Base-by-base conservation (phyloP, 2,329 filamentous ascomycete genomes). In the Penicillium freii region DNA sequence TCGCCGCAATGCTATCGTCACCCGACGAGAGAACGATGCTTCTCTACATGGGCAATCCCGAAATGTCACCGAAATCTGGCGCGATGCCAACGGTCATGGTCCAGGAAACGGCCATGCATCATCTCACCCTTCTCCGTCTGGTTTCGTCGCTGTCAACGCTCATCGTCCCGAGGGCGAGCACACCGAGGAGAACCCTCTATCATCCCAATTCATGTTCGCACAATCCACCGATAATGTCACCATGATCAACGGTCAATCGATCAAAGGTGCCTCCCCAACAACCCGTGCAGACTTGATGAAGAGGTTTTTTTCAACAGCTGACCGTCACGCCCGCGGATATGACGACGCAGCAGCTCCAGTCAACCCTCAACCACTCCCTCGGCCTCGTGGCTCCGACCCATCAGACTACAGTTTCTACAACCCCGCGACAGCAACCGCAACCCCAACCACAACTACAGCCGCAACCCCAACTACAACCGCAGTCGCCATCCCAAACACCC, bases 1-100 rank as follows among this genome's bases (percentile, higher is more conserved):
- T 48, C 86, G 90, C 50, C 87, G 86, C 67, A 85, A 84, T 53
- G 88, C 87, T n/a, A 90, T 92, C 61, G 78, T 87, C 47, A 83
- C 84, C 54, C 81, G 88, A 36, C 82, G 87, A 56, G 81, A 84
- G 56, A 75, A 73, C 39, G 74, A 77, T 62, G 63, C 70, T 6
- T 66, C 67, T 27, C 60, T 75, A 19, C 62, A 68, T 51, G 60
- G 65, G 60, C 69, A 71, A 61, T 69, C 67, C 17, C 70, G 70
- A 43, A 69, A 70, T 8, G 63, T 72, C 29, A 74, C 71, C 47
- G 72, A 78, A 7, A 63, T 69, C 19, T 73, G 77, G 69, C 73
- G 70, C 47, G 73, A 77, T 38, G 49, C 61, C 23, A 74, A 72
- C 49, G 68, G 67, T 29, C 64, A 57, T 47, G 69, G 70, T 15